Percentiles rank a stretch among this genome's conserved stretches.
Evolutionary conservation across 208 protist genomes (phyloP).

Genomic region (Phytomonas sp.): DNA sequence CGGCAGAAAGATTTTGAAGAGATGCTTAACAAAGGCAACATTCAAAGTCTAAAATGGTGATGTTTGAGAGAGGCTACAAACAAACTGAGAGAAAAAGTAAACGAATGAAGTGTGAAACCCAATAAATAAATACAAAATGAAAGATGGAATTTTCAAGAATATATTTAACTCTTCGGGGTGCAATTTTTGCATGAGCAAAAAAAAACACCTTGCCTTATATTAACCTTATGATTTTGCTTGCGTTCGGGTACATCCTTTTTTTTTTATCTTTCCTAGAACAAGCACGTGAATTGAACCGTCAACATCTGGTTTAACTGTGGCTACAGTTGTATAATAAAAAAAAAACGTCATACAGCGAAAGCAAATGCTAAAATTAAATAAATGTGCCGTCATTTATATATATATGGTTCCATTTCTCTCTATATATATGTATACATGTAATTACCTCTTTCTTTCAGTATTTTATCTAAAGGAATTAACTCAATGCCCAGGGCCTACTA

Average conservation of each 20-base stretch:
- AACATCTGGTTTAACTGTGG: neutral
- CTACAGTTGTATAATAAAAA: neutral
- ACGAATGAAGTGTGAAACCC: neutral
- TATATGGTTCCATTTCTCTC: constrained; percentile 5
- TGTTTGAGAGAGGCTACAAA: neutral
- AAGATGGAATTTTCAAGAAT: neutral
- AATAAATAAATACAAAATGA: constrained; percentile 4
- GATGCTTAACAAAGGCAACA: constrained; percentile 39
- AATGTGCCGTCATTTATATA: neutral
- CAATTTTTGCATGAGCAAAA: neutral
- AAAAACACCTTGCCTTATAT: constrained; percentile 6
- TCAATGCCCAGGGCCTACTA: constrained; percentile 76
- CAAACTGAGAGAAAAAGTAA: constrained; percentile 1
- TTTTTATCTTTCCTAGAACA: neutral
- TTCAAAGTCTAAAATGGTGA: constrained; percentile 75
- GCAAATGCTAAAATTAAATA: neutral
- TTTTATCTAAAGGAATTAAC: constrained; percentile 2
- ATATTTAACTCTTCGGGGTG: neutral
- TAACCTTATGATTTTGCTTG: neutral
- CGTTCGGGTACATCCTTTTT: neutral
- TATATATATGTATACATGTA: constrained; percentile 5
- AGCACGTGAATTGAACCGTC: neutral
- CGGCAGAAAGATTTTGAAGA: constrained; percentile 73
- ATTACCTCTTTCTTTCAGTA: constrained; percentile 9
- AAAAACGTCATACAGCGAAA: neutral